Percentiles rank a stretch among this genome's conserved stretches.
Evolutionary conservation across 2,329 filamentous ascomycete genomes (phyloP).

Genomic region (Nothopassalora personata): DNA sequence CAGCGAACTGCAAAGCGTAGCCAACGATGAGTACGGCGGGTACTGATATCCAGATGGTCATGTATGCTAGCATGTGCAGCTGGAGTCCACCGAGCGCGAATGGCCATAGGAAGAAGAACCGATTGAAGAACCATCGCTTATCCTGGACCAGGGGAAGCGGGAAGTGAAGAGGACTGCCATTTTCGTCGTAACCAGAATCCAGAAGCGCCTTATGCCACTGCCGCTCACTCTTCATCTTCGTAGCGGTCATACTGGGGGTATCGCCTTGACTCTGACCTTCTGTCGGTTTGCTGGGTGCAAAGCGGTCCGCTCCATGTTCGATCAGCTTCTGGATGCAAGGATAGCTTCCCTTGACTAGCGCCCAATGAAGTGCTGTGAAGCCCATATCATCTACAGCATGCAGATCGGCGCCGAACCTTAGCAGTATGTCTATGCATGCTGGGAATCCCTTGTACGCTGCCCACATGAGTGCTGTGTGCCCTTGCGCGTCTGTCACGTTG

Average conservation of each 20-base stretch:
- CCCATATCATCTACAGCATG: constrained; percentile 86
- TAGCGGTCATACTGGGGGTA: constrained; percentile 76
- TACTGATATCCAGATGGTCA: constrained; percentile 70
- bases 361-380: constrained; percentile 94
- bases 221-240: constrained; percentile 79
- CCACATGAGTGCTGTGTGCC: constrained; percentile 97
- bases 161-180: constrained; percentile 68
- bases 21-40: constrained; percentile 62
- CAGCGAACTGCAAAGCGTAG: constrained; percentile 70
- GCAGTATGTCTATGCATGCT: constrained; percentile 81
- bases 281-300: constrained; percentile 65
- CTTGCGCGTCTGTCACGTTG: constrained; percentile 81
- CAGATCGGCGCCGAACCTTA: constrained; percentile 93
- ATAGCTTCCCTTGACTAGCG: constrained; percentile 84
- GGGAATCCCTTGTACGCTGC: constrained; percentile 96
- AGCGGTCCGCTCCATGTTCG: constrained; percentile 92
- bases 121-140: constrained; percentile 69
- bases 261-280: constrained; percentile 61
- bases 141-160: constrained; percentile 73
- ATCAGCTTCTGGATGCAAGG: constrained; percentile 88
- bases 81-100: constrained; percentile 68
- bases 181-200: constrained; percentile 76
- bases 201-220: constrained; percentile 78
- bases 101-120: constrained; percentile 87
- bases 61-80: constrained; percentile 65